Evolutionary conservation across 1,139 yeast species (phyloP), one percentile per base, ranked within the genome.

Genomic region (Magnusiomyces paraingens): DNA sequence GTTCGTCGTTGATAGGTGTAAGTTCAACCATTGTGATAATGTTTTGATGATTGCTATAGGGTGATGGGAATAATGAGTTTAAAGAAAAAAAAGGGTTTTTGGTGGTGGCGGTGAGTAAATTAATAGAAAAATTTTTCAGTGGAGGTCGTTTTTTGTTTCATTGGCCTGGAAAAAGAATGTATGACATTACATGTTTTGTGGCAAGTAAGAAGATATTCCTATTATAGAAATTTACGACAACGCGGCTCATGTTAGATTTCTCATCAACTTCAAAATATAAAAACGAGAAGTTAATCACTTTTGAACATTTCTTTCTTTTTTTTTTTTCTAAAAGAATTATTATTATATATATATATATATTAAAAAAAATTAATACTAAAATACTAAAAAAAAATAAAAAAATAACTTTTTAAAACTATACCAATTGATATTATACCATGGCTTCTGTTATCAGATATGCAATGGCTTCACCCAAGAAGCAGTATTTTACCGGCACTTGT

Each of bases 1-100:
- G 53, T 47, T 65, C 69, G 55, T 72, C 76, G 61, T 61, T 83
- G 61, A 84, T 79, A 71, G 83, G 86, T 45, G 89, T 83, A 68
- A 84, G 82, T 66, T 83, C 82, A 62, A 84, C 91, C 91, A 84
- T 84, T 60, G 41, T 51, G 26, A 20, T 40, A 20, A 26, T 26
- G 21, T 15, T 40, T 40, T 17, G 43, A 17, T 40, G 18, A 20
- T 40, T 26, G 32, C 32, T 26, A 26, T 26, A n/a, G n/a, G 14
- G 18, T n/a, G 18, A 10, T n/a, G 5, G 41, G 41, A 38, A 10
- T n/a, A 10, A 38, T 38, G 11, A 38, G 15, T 38, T 14, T 14
- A 38, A 38, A 38, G 12, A 38, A 38, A 38, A 38, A 15, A 38
- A 15, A 15, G 15, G 11, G 11, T 15, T 4, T 38, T 14, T 15